phyloP scores from a whole-genome alignment of 495 filamentous ascomycete genomes.

The Monascus purpureus region DNA sequence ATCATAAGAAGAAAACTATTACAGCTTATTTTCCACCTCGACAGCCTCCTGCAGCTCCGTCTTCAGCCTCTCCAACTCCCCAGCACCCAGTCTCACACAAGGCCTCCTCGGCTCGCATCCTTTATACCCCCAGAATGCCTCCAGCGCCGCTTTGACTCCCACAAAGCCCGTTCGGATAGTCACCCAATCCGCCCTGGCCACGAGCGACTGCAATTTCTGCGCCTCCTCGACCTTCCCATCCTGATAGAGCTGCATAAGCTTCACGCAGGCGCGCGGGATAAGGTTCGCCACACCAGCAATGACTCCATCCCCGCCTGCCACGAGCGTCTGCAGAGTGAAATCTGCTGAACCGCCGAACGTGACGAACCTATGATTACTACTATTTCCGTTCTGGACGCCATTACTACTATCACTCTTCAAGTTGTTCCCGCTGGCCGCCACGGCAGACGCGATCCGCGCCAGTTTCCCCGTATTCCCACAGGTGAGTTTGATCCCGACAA shows the following conservation, averaged over 20 bases:
- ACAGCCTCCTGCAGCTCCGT: constrained; percentile 52
- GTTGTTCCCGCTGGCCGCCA: constrained; percentile 22
- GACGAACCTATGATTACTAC: constrained; percentile 39
- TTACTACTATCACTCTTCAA: constrained; percentile 18
- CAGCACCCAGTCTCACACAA: constrained; percentile 50
- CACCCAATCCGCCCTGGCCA: constrained; percentile 76
- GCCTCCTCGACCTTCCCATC: constrained; percentile 59
- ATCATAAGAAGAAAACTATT: no score
- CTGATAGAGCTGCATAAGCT: constrained; percentile 56
- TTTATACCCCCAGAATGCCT: constrained; percentile 55
- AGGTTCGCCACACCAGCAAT: constrained; percentile 79
- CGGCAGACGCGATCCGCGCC: constrained; percentile 56
- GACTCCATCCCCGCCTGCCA: constrained; percentile 74
- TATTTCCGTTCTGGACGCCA: constrained; percentile 14
- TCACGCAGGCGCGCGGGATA: constrained; percentile 61
- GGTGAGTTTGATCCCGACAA: constrained; percentile 82
- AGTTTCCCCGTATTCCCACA: constrained; percentile 93
- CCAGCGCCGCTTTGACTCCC: constrained; percentile 67
- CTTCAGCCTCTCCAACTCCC: constrained; percentile 47
- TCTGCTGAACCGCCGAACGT: constrained; percentile 83
- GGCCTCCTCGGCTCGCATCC: constrained; percentile 66
- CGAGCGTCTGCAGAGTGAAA: constrained; percentile 72
- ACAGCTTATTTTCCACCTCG: background rate
- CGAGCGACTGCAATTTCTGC: constrained; percentile 59
- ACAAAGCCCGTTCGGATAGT: constrained; percentile 78